Base-by-base conservation (phyloP, 2,329 filamentous ascomycete genomes). In the Neofusicoccum parvum region DNA sequence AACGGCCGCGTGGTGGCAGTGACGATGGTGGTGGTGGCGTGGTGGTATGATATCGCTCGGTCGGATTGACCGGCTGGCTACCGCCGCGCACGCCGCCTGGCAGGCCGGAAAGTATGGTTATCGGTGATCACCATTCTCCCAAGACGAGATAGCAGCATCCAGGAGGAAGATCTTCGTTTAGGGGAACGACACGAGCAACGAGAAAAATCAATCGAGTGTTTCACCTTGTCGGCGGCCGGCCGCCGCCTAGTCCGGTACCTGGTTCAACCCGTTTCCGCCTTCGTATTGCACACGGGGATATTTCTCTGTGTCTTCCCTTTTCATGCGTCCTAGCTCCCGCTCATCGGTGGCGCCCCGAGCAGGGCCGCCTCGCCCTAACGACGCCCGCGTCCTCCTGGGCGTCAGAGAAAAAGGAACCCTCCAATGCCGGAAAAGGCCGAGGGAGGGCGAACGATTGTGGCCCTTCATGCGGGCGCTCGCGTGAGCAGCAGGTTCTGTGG, bases 21-120 rank as follows among this genome's bases (percentile, higher is more conserved):
- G 27, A 32, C 27, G 27, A 7, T 32, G 27, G 27, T 32, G 27
- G 27, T 32, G 41, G 6, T 36, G 48, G 41, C 41, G 56, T 60
- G 56, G 56, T 60, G 56, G 56, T 43, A 48, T 43, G 15, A 60
- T 37, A 12, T 37, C 27, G 27, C 15, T 14, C 56, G 56, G 43
- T 20, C 56, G 56, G 27, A 36, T 60, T 36, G 56, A 48, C 43
- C 56, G 56, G 56, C 20, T 23, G 39, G 27, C 56, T 32, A 48
- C 56, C 56, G 43, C 43, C 56, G 23, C 32, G 56, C 39, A 23
- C 54, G 54, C 54, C 54, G 43, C 56, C 56, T 48, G 56, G 23
- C 39, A 32, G 36, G 23, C 39, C 54, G 54, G 32, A 60, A 60
- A 37, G 32, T 46, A 48, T 46, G 43, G 41, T 39, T 48, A 27